Evolutionary conservation across 148 eudicot species (phyloP), one percentile per base, ranked within the genome.

Genomic region (Camellia sinensis): DNA sequence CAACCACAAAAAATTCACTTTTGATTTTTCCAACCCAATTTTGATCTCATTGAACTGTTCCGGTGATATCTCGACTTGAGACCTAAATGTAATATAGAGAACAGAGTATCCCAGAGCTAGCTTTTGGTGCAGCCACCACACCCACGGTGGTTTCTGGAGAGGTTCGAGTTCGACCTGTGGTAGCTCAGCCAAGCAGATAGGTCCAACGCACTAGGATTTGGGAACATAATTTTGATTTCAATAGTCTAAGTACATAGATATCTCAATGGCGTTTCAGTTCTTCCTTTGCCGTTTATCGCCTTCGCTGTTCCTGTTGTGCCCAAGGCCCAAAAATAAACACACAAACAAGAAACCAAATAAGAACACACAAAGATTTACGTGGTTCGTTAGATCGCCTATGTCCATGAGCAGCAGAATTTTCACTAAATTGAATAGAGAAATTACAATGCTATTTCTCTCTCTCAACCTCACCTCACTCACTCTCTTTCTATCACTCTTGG

Each of bases 41-140:
- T 73, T 46, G 2, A 88, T 83, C 57, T 88, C 90, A 75, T 61
- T 78, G 44, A 81, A 19, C 29, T 87, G 88, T 11, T 87, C 82
- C n/a, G 14, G 43, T 2, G 86, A 76, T 37, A 83, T 63, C 60
- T 83, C 88, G 7, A 78, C 80, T 66, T 88, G 90, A 5, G 88
- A 64, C 2, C 90, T 87, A 65, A 88, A 88, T 17, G 90, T 86
- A 5, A 85, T 74, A 21, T 85, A 88, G 70, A 88, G 22, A 21
- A 85, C 84, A 0, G 61, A 37, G 10, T 37, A 66, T 40, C 72
- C 75, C 41, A 80, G 69, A 0, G 3, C 80, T 41, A 37, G 73
- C 56, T 61, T 85, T 17, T 80, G 3, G 11, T 85, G 85, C 37
- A 88, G 52, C 90, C 90, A 88, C 19, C 59, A 12, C 1, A 70